Conservation (phyloP, 1,139 yeast genomes). For the Pichia sp. region DNA sequence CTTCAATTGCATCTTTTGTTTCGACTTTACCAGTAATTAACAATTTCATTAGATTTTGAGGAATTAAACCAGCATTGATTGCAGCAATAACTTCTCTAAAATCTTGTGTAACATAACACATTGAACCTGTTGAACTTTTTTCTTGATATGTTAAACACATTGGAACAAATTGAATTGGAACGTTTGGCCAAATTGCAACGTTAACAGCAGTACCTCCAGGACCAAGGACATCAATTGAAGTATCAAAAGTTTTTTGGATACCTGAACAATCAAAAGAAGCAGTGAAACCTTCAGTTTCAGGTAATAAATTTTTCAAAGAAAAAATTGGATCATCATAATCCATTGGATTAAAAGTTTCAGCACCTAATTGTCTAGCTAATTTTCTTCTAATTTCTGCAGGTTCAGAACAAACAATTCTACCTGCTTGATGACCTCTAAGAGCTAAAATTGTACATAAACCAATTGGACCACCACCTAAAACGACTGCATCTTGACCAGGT, state of each 20-base stretch:
- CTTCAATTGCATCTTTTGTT: conserved; percentile 34
- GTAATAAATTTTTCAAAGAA: conserved; percentile 36
- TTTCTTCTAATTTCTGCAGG: conserved; percentile 52
- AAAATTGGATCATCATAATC: conserved; percentile 33
- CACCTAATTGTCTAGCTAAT: conserved; percentile 47
- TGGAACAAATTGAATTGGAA: conserved; percentile 33
- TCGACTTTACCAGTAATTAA: conserved; percentile 35
- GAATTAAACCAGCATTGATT: conserved; percentile 31
- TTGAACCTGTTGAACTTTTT: conserved; percentile 37
- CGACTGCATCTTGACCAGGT: conserved; percentile 44
- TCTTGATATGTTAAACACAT: conserved; percentile 39
- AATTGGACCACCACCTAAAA: conserved; percentile 60
- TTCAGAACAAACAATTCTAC: conserved; percentile 51
- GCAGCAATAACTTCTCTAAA: conserved; percentile 36
- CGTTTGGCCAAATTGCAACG: conserved; percentile 53
- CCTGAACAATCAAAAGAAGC: conserved; percentile 62
- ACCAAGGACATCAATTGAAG: conserved; percentile 46
- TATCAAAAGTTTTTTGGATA: conserved; percentile 45
- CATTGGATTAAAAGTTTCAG: conserved; percentile 44
- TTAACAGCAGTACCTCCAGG: conserved; percentile 61
- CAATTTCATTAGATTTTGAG: conserved; percentile 26
- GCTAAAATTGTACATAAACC: conserved; percentile 54
- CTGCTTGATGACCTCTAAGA: conserved; percentile 49
- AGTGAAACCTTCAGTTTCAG: conserved; percentile 49
- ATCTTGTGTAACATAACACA: conserved; percentile 37